Base-by-base conservation (phyloP, 371 early-diverging fungal genomes). In the Syncephalastrum contaminatum region DNA sequence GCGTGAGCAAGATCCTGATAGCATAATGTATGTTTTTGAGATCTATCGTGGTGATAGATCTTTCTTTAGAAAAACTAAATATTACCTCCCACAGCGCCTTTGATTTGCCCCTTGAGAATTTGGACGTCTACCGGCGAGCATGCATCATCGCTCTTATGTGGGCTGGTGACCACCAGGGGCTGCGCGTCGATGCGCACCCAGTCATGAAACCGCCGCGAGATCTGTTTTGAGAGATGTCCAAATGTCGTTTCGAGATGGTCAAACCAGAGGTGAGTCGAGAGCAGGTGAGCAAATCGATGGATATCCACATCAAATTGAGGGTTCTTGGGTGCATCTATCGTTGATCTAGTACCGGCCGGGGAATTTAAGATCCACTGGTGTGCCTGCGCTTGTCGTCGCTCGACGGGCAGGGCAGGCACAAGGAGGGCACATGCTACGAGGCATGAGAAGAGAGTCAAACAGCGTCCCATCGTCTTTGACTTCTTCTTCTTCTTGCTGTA, bases 11-110 rank as follows among this genome's bases (percentile, higher is more conserved):
- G 5, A 22, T 7, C 18, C 2, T 30, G 14, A 30, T 8, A 8
- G 10, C 10, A 12, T 30, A 30, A 2, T 30, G 10, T 12, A 5
- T 12, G 2, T 30, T 30, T 30, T 30, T 30, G 36, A 10, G 36
- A 30, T 30, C 36, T 6, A 10, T 30, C 12, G 10, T 30, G 36
- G 10, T 8, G 36, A 30, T 30, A 30, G 36, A 10, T 8, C n/a
- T 12, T 24, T 47, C 18, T n/a, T n/a, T n/a, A n/a, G 36, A n/a
- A 22, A 42, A 16, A 42, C 7, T n/a, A 41, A 48, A 22, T 51
- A 51, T 64, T 56, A 69, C 66, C 59, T 27, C 60, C 66, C 41
- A 66, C 66, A 39, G 69, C 69, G 19, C 60, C 63, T 46, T 56
- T 51, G 18, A 69, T 25, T 49, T 69, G 69, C 27, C 61, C 60